A percentile compares a stretch with the other conserved stretches of the same genome.
Evolutionary conservation across 106 monocot genomes (phyloP).

Genomic region (Allium fistulosum): DNA sequence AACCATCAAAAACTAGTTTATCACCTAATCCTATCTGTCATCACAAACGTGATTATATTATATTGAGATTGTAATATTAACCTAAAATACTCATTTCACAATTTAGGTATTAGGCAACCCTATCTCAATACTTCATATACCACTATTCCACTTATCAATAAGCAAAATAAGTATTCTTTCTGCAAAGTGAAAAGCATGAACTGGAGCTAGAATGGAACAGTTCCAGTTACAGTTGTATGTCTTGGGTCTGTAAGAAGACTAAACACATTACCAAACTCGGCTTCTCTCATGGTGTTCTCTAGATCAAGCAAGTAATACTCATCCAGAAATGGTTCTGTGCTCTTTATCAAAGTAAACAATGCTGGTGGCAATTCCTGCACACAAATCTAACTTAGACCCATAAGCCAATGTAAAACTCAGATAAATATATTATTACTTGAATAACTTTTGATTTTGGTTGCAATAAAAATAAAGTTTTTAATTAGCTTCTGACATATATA

Average conservation of each 20-base stretch:
- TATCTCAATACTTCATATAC: too few species aligned
- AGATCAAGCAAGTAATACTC: slow-evolving; percentile 71
- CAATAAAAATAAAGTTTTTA: slow-evolving; percentile 2
- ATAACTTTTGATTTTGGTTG: slow-evolving; percentile 83
- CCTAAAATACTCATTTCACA: too few species aligned
- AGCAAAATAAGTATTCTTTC: too few species aligned
- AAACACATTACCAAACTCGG: slow-evolving; percentile 50
- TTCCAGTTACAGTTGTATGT: slow-evolving; percentile 75
- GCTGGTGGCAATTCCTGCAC: slow-evolving; percentile 60
- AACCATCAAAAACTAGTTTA: too few species aligned
- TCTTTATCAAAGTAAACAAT: slow-evolving; percentile 66
- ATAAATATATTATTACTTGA: slow-evolving; percentile 27
- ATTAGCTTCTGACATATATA: neutral
- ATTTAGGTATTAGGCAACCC: too few species aligned
- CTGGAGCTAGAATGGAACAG: slow-evolving; percentile 18
- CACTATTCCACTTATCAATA: too few species aligned
- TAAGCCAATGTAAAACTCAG: too few species aligned
- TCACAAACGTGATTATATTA: too few species aligned
- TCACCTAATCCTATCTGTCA: too few species aligned
- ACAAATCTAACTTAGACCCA: neutral
- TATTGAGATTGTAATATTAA: too few species aligned
- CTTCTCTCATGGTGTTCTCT: slow-evolving; percentile 42
- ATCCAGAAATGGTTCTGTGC: slow-evolving; percentile 78
- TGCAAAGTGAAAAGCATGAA: neutral
- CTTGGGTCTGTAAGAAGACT: slow-evolving; percentile 50